Evolutionary conservation across 306 rosid species (phyloP), one percentile per base, ranked within the genome.

Genomic region (Rubus parviflorus): DNA sequence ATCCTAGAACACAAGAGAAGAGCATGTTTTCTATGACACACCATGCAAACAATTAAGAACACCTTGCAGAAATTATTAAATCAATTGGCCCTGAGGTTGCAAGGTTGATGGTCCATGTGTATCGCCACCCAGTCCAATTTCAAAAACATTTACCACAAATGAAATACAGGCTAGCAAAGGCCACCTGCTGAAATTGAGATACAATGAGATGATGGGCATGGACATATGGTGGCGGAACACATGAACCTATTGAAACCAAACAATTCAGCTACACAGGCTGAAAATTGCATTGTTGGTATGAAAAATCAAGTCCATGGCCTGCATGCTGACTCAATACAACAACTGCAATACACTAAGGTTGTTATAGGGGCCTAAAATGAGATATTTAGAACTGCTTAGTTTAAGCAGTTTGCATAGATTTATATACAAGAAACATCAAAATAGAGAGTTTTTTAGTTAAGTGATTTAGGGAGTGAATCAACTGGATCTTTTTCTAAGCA

Each of bases 141-240:
- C 45, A 25, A 5, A 38, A 57, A 58, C 25, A 25, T n/a, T 23
- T 74, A 60, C 35, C 42, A 25, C 57, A 38, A 73, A 30, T 73
- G 23, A 7, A 42, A 23, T 10, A 43, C 20, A 6, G 20, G 38
- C 40, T 8, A 41, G 42, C 42, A 73, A 41, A 41, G 37, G 76
- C 51, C 64, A 53, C 63, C 75, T n/a, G 52, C 75, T 30, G 7
- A 30, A 30, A 51, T 10, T 72, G 64, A 30, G 64, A 72, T 3
- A 14, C 3, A 13, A 14, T 2, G 45, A 37, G 68, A 6, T 7
- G 69, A n/a, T 41, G 57, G 22, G 17, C 1, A n/a, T 41, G 57
- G 57, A 19, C 1, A 51, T 70, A 71, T 7, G 76, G 76, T 56
- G 64, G 51, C 4, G 6, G 49, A 72, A 38, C 49, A 72, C 53